phyloP scores from a whole-genome alignment of 495 filamentous ascomycete species.

The Astrothelium subdiscretum region DNA sequence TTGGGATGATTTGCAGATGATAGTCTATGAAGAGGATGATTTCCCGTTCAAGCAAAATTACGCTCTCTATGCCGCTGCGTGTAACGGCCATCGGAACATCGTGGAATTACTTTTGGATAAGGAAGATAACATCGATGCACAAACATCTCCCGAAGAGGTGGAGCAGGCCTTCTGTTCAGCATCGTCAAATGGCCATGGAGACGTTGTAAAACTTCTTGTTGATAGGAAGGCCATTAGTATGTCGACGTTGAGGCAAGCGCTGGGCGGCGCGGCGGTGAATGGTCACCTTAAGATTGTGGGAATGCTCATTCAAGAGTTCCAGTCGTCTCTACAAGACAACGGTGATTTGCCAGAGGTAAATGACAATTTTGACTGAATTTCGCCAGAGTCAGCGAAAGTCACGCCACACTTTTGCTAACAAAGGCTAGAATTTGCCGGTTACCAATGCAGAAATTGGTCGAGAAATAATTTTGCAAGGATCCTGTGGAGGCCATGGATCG shows the following conservation, averaged over 20 bases:
- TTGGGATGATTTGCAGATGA: not conserved
- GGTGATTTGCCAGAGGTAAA: too few relatives aligned
- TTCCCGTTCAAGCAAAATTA: not conserved
- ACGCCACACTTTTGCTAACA: not conserved
- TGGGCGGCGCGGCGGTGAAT: not conserved
- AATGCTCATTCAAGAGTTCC: not conserved
- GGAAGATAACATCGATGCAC: slow-evolving; percentile 7
- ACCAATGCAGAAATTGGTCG: not conserved
- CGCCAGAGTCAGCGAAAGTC: too few relatives aligned
- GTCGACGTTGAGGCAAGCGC: not conserved
- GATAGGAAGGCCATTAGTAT: not conserved
- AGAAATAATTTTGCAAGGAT: not conserved
- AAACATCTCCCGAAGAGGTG: not conserved
- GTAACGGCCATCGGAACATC: not conserved
- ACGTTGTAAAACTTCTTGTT: not conserved
- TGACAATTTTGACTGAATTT: too few relatives aligned
- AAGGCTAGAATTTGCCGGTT: not conserved
- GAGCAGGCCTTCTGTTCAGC: not conserved
- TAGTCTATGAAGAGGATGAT: not conserved
- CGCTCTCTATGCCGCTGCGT: not conserved
- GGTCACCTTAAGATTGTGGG: not conserved
- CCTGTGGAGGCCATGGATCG: not conserved
- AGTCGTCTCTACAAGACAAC: not conserved
- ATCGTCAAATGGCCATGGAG: not conserved
- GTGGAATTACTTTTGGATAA: slow-evolving; percentile 2